Evolutionary conservation across 768 basidiomycete species (phyloP).

Genomic region (Kwoniella heveanensis): DNA sequence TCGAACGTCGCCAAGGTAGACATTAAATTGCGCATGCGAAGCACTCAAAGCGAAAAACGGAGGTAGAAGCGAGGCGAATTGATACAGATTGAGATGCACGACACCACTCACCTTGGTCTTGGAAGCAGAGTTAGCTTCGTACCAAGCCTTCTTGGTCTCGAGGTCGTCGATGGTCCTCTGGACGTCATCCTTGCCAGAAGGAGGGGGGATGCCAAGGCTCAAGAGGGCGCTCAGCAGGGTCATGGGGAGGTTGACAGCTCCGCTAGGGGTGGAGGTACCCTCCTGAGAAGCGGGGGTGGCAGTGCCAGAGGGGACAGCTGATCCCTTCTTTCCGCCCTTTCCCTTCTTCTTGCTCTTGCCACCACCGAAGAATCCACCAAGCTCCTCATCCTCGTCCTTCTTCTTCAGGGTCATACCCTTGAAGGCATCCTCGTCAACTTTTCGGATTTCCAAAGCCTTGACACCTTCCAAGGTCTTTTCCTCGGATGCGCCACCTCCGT

Average conservation of each 20-base stretch:
- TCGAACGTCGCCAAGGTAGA: too few species aligned
- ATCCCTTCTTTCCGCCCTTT: constrained; percentile 59
- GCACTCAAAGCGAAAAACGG: too few species aligned
- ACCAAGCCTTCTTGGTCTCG: constrained; percentile 93
- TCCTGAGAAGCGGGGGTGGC: constrained; percentile 43
- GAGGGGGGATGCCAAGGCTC: constrained; percentile 84
- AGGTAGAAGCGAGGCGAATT: too few species aligned
- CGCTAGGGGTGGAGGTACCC: constrained; percentile 56
- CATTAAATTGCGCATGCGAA: too few species aligned
- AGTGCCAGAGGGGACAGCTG: constrained; percentile 29
- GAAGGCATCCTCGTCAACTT: constrained; percentile 68
- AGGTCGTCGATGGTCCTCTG: constrained; percentile 84
- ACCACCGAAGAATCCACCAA: constrained; percentile 58
- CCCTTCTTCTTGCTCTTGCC: constrained; percentile 64
- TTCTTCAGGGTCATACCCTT: constrained; percentile 85
- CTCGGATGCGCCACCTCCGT: constrained; percentile 32
- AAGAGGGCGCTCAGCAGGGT: constrained; percentile 85
- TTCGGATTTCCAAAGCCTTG: constrained; percentile 75
- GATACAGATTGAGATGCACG: too few species aligned
- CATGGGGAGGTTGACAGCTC: constrained; percentile 71
- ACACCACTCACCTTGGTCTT: constrained; percentile 52
- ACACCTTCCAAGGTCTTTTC: constrained; percentile 48
- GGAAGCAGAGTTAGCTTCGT: constrained; percentile 79
- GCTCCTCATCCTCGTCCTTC: constrained; percentile 82
- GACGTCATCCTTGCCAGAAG: constrained; percentile 72